phyloP scores from a whole-genome alignment of 345 rosid species.

The Eutrema yunnanense region DNA sequence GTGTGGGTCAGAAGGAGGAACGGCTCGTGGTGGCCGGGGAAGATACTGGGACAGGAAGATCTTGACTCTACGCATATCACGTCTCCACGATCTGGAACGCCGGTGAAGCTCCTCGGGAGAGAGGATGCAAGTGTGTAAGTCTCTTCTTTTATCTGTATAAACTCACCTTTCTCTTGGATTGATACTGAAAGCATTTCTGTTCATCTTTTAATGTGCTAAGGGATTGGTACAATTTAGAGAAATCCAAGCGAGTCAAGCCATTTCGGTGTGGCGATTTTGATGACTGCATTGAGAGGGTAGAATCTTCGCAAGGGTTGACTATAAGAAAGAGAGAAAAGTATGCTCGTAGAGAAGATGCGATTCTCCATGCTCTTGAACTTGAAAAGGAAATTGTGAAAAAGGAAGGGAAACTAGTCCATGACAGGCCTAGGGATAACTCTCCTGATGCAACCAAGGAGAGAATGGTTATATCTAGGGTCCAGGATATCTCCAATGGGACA shows the following conservation, averaged over 20 bases:
- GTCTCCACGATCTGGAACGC: conserved; percentile 94
- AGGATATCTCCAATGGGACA: conserved; percentile 38
- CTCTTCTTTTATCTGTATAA: conserved; percentile 5
- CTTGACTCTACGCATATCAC: conserved; percentile 65
- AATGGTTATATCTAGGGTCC: conserved; percentile 33
- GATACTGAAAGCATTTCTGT: not conserved
- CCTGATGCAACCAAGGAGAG: conserved; percentile 40
- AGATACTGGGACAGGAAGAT: conserved; percentile 77
- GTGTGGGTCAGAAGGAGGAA: conserved; percentile 98
- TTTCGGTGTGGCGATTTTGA: conserved; percentile 98
- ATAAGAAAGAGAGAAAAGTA: conserved; percentile 93
- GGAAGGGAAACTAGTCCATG: conserved; percentile 45
- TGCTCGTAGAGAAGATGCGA: conserved; percentile 99
- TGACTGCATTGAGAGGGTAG: conserved; percentile 91
- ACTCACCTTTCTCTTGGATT: not conserved
- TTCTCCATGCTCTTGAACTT: conserved; percentile 97
- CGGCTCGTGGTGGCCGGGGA: conserved; percentile 99
- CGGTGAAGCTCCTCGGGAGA: conserved; percentile 97
- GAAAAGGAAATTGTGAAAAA: conserved; percentile 60
- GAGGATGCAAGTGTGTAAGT: conserved; percentile 99
- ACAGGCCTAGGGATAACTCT: conserved; percentile 31
- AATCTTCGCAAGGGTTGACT: conserved; percentile 68
- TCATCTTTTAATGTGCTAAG: conserved; percentile 27
- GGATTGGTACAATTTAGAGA: conserved; percentile 99
- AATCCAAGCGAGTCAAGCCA: conserved; percentile 95